A percentile compares a stretch with the other conserved stretches of the same genome.
Conservation (phyloP, 805 yeast genomes). For the Saccharomycopsis schoenii region DNA sequence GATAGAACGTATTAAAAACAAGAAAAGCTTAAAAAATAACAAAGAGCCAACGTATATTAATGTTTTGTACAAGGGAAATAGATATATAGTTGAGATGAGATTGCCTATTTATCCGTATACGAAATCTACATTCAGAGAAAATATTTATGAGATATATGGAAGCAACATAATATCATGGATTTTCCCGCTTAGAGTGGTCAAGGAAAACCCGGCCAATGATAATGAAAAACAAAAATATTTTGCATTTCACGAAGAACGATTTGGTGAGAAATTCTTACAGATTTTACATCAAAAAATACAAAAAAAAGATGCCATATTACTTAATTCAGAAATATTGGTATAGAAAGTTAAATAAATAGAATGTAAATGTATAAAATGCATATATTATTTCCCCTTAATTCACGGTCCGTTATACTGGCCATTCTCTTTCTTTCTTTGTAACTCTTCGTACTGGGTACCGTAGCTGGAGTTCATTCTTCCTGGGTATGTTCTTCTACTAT, state of each 20-base stretch:
- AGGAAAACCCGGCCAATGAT: not conserved
- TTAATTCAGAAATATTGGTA: constrained; percentile 3
- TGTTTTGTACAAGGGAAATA: not conserved
- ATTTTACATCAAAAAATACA: constrained; percentile 7
- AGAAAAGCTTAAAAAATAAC: not conserved
- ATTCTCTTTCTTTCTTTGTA: not conserved
- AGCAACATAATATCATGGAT: constrained; percentile 7
- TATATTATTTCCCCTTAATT: not conserved
- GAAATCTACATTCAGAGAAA: constrained; percentile 6
- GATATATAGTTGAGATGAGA: constrained; percentile 7
- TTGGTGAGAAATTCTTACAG: constrained; percentile 12
- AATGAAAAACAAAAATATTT: not conserved
- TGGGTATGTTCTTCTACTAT: constrained; percentile 1
- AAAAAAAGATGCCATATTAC: constrained; percentile 2
- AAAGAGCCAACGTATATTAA: constrained; percentile 8
- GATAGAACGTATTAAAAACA: constrained; percentile 12
- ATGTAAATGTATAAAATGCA: not conserved
- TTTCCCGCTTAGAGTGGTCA: constrained; percentile 7
- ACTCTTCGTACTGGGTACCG: not conserved
- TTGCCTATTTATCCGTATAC: constrained; percentile 5
- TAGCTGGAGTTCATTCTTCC: constrained; percentile 7
- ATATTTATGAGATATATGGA: constrained; percentile 11
- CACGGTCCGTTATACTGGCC: not conserved
- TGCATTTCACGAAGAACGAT: constrained; percentile 7
- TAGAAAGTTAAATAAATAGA: not conserved